Evolutionary conservation across 257 asterid species (phyloP).

Genomic region (Ophiorrhiza pumila): DNA sequence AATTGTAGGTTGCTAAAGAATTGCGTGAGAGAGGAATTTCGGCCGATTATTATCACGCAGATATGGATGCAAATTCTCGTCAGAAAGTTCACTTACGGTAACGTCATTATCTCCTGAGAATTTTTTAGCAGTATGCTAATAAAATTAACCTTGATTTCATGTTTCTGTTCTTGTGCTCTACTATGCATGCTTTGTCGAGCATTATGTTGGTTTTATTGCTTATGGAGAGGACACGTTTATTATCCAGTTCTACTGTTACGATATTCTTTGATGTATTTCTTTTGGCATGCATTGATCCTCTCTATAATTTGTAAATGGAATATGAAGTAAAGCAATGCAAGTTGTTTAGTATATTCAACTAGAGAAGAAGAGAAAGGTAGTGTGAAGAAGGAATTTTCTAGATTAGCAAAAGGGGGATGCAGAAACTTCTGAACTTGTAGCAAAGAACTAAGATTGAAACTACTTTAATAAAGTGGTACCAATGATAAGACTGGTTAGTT

Average conservation of each 20-base stretch:
- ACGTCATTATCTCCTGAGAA: constrained; percentile 18
- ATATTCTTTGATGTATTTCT: background rate
- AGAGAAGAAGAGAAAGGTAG: no score
- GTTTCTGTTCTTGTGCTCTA: background rate
- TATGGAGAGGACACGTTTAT: no score
- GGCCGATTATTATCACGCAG: constrained; percentile 94
- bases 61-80: constrained; percentile 83
- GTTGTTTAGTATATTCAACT: no score
- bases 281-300: background rate
- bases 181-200: background rate
- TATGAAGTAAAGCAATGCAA: no score
- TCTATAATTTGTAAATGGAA: background rate
- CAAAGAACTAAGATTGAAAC: no score
- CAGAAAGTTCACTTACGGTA: constrained; percentile 83
- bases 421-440: no score
- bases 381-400: no score
- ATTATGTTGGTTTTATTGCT: background rate
- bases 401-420: no score
- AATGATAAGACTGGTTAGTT: no score
- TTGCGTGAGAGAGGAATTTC: constrained; percentile 68
- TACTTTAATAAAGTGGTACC: background rate
- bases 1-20: constrained; percentile 81
- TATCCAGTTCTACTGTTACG: background rate
- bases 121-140: background rate
- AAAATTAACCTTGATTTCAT: no score